A percentile compares a stretch with the other conserved stretches of the same genome.
phyloP scores from a whole-genome alignment of 805 yeast species.

The Starmerella etchellsii region DNA sequence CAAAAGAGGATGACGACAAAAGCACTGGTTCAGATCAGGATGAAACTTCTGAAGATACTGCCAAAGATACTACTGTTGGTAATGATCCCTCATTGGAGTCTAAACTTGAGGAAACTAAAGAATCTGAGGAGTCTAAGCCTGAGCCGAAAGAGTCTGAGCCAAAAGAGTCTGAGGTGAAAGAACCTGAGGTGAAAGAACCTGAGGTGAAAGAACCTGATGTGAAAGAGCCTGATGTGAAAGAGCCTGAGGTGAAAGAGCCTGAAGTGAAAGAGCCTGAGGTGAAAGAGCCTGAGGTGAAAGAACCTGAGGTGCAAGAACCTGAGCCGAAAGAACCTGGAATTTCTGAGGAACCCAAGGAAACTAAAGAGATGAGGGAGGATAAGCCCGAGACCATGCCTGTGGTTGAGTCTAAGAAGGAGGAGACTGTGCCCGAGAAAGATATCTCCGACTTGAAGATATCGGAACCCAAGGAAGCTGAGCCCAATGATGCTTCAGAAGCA shows the following conservation, averaged over 20 bases:
- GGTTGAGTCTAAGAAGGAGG: background rate
- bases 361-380: background rate
- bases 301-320: background rate
- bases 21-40: too few species aligned
- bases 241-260: background rate
- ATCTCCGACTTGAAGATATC: background rate
- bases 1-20: too few species aligned
- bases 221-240: background rate
- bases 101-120: background rate
- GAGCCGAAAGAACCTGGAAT: too few species aligned
- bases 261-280: too few species aligned
- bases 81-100: background rate
- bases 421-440: background rate
- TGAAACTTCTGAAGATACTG: too few species aligned
- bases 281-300: background rate
- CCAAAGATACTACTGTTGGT: too few species aligned
- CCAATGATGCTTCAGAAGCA: background rate
- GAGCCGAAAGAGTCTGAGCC: background rate
- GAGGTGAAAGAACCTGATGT: too few species aligned
- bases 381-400: background rate
- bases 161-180: conserved; percentile 1
- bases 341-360: background rate
- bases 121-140: too few species aligned
- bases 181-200: too few species aligned
- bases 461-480: background rate